Evolutionary conservation across 495 filamentous ascomycete genomes (phyloP).

Genomic region (Tuber melanosporum): DNA sequence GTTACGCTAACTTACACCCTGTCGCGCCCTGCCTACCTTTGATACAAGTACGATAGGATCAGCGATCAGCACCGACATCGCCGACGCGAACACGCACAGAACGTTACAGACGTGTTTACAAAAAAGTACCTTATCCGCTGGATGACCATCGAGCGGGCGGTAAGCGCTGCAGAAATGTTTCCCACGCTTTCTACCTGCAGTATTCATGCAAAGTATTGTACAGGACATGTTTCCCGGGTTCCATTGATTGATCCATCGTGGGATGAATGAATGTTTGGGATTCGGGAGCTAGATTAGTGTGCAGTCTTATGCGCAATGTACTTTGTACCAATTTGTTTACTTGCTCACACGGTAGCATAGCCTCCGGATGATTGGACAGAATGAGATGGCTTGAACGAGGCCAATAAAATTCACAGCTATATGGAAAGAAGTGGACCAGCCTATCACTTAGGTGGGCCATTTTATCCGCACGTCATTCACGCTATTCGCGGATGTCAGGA

Average conservation of each 20-base stretch:
- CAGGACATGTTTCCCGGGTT: not conserved
- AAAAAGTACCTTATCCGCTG: not conserved
- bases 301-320: not conserved
- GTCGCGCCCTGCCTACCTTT: not conserved
- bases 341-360: not conserved
- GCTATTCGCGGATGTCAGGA: not conserved
- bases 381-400: not conserved
- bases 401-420: not conserved
- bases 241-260: not conserved
- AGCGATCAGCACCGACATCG: conserved; percentile 1
- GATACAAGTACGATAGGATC: not conserved
- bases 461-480: not conserved
- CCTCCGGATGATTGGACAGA: not conserved
- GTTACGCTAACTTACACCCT: not conserved
- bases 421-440: not conserved
- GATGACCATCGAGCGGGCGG: not conserved
- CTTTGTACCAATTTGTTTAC: not conserved
- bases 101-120: conserved; percentile 3
- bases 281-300: conserved; percentile 2
- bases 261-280: not conserved
- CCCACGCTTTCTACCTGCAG: not conserved
- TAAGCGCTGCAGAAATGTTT: not conserved
- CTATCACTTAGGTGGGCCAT: not conserved
- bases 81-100: not conserved
- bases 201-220: not conserved